These are phyloP conservation scores for Selenicereus undatus DNA, from an alignment of 148 eudicot genomes.

Conservation along the genomic window DNA sequence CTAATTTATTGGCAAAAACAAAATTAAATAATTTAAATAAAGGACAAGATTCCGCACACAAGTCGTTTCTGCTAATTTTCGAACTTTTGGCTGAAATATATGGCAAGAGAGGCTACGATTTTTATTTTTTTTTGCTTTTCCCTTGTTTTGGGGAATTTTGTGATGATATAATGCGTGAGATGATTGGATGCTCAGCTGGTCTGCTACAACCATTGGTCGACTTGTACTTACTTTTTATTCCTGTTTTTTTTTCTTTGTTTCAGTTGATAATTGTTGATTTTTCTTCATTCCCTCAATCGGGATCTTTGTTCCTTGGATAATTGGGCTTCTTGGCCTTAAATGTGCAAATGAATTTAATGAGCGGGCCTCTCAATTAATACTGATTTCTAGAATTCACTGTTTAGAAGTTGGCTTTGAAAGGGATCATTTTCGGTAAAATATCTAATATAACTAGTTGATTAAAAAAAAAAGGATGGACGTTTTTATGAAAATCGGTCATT, in stretches of 20 bases:
- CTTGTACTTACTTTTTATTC: no score
- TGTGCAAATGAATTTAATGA: not conserved
- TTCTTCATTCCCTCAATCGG: not conserved
- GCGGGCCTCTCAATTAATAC: not conserved
- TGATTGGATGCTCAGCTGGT: not conserved
- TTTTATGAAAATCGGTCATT: no score
- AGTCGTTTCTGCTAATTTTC: not conserved
- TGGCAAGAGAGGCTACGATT: not conserved
- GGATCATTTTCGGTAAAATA: not conserved
- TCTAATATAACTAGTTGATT: no score
- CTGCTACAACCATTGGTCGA: not conserved
- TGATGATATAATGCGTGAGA: not conserved
- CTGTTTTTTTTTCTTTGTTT: no score
- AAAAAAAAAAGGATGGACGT: no score
- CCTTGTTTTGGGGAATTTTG: not conserved
- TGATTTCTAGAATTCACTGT: not conserved
- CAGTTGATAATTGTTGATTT: not conserved
- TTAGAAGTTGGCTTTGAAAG: no score
- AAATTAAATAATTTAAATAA: no score
- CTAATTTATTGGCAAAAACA: not conserved
- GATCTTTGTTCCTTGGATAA: not conserved
- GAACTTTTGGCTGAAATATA: not conserved
- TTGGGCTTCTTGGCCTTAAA: not conserved
- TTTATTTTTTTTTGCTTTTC: no score
- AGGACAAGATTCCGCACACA: not conserved